Evolutionary conservation across 805 yeast species (phyloP).

Genomic region (Wickerhamomyces kurtzmanii): DNA sequence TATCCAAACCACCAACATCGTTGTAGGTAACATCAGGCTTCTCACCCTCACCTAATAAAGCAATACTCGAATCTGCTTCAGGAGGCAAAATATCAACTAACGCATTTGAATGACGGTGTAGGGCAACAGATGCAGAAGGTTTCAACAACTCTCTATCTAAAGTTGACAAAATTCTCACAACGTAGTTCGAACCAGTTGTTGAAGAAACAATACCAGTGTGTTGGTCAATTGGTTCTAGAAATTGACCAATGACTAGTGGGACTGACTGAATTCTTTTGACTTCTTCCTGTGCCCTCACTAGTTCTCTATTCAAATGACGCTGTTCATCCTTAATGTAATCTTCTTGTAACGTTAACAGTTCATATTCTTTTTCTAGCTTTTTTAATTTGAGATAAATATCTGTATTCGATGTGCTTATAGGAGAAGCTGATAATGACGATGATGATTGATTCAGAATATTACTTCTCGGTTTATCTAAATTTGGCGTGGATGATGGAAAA

Average conservation of each 20-base stretch:
- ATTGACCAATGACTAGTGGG: slow-evolving; percentile 96
- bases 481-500: slow-evolving; percentile 20
- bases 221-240: slow-evolving; percentile 94
- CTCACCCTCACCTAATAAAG: slow-evolving; percentile 91
- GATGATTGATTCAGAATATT: slow-evolving; percentile 16
- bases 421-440: slow-evolving; percentile 12
- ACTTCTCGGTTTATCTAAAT: slow-evolving; percentile 21
- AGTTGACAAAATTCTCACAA: slow-evolving; percentile 89
- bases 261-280: slow-evolving; percentile 96
- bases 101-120: slow-evolving; percentile 98
- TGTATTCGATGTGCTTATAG: slow-evolving; percentile 19
- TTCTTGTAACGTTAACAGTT: slow-evolving; percentile 78
- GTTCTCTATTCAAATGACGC: slow-evolving; percentile 89
- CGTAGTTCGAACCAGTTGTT: slow-evolving; percentile 96
- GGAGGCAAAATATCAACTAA: slow-evolving; percentile 96
- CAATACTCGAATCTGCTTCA: slow-evolving; percentile 93
- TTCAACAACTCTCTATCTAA: slow-evolving; percentile 90
- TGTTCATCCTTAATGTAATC: slow-evolving; percentile 97
- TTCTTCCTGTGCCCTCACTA: slow-evolving; percentile 95
- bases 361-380: slow-evolving; percentile 84
- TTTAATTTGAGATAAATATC: slow-evolving; percentile 83
- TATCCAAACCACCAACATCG: slow-evolving; percentile 97
- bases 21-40: slow-evolving; percentile 90
- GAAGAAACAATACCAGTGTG: slow-evolving; percentile 94
- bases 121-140: slow-evolving; percentile 91